A percentile compares a stretch with the other conserved stretches of the same genome.
Evolutionary conservation across 768 basidiomycete genomes (phyloP).

Genomic region (Boletus speciosus): DNA sequence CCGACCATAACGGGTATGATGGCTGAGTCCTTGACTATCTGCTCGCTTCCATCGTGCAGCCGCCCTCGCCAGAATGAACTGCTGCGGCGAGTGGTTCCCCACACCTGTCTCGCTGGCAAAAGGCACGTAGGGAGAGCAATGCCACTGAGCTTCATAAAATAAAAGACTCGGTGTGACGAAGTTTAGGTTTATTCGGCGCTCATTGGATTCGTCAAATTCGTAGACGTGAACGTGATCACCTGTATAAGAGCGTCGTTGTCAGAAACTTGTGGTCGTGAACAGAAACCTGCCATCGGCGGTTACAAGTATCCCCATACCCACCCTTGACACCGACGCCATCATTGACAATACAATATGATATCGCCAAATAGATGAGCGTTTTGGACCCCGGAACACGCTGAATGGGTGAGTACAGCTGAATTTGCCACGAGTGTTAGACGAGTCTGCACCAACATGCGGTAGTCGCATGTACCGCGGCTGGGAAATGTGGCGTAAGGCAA

Average conservation of each 20-base stretch:
- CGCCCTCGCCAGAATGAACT: constrained; percentile 28
- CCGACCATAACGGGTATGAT: constrained; percentile 31
- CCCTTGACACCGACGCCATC: neutral
- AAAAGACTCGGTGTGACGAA: neutral
- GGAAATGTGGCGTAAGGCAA: constrained; percentile 5
- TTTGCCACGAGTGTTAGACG: constrained; percentile 2
- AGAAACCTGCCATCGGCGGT: constrained; percentile 14
- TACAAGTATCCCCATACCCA: constrained; percentile 1
- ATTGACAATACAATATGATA: neutral
- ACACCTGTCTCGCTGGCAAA: constrained; percentile 33
- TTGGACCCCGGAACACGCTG: constrained; percentile 11
- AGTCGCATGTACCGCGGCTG: constrained; percentile 4
- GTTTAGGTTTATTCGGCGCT: constrained; percentile 2
- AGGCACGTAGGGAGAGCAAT: constrained; percentile 34
- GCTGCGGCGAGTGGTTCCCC: constrained; percentile 15
- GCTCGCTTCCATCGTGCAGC: constrained; percentile 34
- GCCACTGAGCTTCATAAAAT: constrained; percentile 18
- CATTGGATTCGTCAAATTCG: too few species aligned
- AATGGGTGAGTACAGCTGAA: constrained; percentile 7
- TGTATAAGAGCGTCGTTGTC: neutral
- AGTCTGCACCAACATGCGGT: constrained; percentile 10
- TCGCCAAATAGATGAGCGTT: constrained; percentile 9
- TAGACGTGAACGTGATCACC: too few species aligned
- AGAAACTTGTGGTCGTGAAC: neutral
- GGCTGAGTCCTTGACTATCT: constrained; percentile 10